Evolutionary conservation across 2,329 filamentous ascomycete species (phyloP), one percentile per base, ranked within the genome.

Genomic region (Xylariaceae sp.): DNA sequence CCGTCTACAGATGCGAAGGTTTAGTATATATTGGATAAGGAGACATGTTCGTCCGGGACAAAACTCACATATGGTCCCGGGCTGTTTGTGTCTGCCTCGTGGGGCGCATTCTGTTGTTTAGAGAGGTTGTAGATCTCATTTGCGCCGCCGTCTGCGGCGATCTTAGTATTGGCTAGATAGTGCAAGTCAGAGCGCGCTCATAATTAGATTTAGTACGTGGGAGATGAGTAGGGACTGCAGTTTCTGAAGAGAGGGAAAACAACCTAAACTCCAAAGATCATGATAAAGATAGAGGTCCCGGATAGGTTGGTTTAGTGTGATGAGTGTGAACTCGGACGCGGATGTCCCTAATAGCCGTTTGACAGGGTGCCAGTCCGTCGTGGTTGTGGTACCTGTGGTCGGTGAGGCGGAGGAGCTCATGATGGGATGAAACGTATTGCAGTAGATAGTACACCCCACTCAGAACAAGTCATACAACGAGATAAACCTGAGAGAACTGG

Each of bases 91-190:
- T n/a, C n/a, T n/a, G n/a, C n/a, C n/a, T n/a, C n/a, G n/a, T n/a
- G n/a, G n/a, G n/a, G n/a, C n/a, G n/a, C n/a, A 17, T 21, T 7
- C 9, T 29, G n/a, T 40, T 36, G 37, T 32, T 38, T 41, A 40
- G 23, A 48, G 47, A 70, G 60, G 21, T 70, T 58, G 40, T 70
- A 65, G 62, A 96, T 72, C 26, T 78, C 74, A 57, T 97, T 94
- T 31, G 89, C 89, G 16, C 88, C 92, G 39, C 89, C 92, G 65
- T 98, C 92, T 18, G 88, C 92, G 42, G 88, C 94, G 37, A 97
- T 71, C 16, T 75, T 76, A 45, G 81, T 73, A 15, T 65, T 67
- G 36, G 85, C 82, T 85, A 12, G 12, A 14, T 26, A 46, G 62
- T 36, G 61, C n/a, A n/a, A n/a, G n/a, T n/a, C n/a, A n/a, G n/a